Evolutionary conservation across 331 rosid species (phyloP), one percentile per base, ranked within the genome.

Genomic region (Saraca asoca): DNA sequence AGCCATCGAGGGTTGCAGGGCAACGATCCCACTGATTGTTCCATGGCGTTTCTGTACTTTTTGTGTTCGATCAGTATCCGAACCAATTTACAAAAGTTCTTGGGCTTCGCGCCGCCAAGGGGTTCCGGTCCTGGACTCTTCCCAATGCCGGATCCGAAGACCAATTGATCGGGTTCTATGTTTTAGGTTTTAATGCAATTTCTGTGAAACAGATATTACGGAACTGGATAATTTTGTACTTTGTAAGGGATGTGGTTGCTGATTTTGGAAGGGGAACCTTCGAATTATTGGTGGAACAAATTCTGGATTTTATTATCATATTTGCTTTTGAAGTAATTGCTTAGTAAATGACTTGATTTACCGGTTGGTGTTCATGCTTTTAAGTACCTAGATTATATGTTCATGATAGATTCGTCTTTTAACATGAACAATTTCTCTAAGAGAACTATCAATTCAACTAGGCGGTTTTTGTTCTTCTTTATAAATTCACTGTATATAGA

Each of bases 31-130:
- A 79, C 90, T 7, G 87, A 85, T 64, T 85, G 90, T 15, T 80
- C 90, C 17, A 85, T 85, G 90, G 85, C 85, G 11, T 85, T 85
- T 39, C 60, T 85, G 66, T 85, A 82, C 75, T 85, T 85, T 33
- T 83, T 85, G 49, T 85, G 90, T 73, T 85, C 85, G 5, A 82
- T 85, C 12, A 85, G 90, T 29, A 85, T 85, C n/a, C 75, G 85
- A 34, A 85, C 87, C 18, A 85, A 85, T 77, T 51, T 85, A 59
- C 87, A 85, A 81, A 85, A 85, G 75, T 82, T 85, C 69, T 70
- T 85, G 56, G 87, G 90, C 12, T 85, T 85, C 58, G 68, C 85
- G 51, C 90, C 85, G 33, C 90, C 87, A 2, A 74, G 90, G 20
- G 87, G 90, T 39, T 66, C 87, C n/a, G 45, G 81, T 8, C 58